These are phyloP conservation scores for Clavispora vitiphila DNA, from an alignment of 805 yeast genomes.

Conservation along the genomic window DNA sequence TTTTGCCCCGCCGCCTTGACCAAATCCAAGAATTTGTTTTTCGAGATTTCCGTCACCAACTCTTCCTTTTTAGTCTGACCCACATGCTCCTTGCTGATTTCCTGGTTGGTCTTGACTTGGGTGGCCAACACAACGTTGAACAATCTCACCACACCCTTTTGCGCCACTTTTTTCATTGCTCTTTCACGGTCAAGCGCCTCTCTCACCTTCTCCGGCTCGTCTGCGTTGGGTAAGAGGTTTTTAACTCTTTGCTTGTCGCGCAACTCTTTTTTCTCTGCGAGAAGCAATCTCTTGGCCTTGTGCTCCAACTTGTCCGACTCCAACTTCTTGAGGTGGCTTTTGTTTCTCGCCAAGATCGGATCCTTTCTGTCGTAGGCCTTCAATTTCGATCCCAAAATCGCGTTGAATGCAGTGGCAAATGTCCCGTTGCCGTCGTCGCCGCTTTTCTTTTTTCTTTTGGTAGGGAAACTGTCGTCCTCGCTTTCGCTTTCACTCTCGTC, in stretches of 20 bases:
- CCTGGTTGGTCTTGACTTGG: constrained; percentile 57
- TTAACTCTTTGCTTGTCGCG: constrained; percentile 64
- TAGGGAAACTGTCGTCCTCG: constrained; percentile 37
- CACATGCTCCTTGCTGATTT: constrained; percentile 40
- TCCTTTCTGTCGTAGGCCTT: constrained; percentile 87
- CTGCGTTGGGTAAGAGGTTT: constrained; percentile 59
- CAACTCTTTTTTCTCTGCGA: constrained; percentile 64
- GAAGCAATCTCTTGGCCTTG: constrained; percentile 68
- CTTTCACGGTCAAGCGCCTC: constrained; percentile 62
- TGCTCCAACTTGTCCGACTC: constrained; percentile 79
- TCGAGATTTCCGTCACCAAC: constrained; percentile 71
- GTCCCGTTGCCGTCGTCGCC: constrained; percentile 66
- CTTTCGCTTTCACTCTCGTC: constrained; percentile 8
- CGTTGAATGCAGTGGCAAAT: constrained; percentile 78
- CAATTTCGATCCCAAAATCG: constrained; percentile 76
- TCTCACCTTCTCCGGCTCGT: constrained; percentile 53
- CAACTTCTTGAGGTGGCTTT: constrained; percentile 59
- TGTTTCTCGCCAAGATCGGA: constrained; percentile 87
- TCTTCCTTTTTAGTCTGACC: constrained; percentile 51
- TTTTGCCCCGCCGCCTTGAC: constrained; percentile 72
- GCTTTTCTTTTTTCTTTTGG: constrained; percentile 52
- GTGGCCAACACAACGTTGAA: constrained; percentile 81
- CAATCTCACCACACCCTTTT: constrained; percentile 78
- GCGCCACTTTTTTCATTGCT: constrained; percentile 72
- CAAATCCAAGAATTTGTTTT: constrained; percentile 83